phyloP scores from a whole-genome alignment of 208 protist species.

The Sergeia podlipaevii region DNA sequence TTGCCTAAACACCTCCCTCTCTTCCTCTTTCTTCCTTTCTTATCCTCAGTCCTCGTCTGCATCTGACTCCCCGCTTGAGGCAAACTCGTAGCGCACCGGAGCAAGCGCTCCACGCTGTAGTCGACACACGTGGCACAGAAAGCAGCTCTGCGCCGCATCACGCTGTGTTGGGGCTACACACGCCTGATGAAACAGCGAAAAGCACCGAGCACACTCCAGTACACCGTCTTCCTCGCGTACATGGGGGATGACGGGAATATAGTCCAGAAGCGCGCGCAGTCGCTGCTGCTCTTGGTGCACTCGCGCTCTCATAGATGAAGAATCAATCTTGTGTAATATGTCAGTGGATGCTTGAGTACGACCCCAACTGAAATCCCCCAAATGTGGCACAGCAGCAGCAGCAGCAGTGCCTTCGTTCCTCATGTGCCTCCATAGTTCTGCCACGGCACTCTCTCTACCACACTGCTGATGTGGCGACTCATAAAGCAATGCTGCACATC shows the following conservation, averaged over 20 bases:
- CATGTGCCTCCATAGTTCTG: no score
- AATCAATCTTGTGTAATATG: neutral
- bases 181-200: slow-evolving; percentile 68
- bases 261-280: slow-evolving; percentile 19
- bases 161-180: slow-evolving; percentile 71
- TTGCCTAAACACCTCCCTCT: no score
- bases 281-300: neutral
- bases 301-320: neutral
- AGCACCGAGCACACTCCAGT: slow-evolving; percentile 70
- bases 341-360: no score
- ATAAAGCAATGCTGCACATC: no score
- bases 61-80: neutral
- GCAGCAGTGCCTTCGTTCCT: no score
- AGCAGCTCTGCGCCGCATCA: slow-evolving; percentile 32
- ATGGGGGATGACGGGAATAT: slow-evolving; percentile 22
- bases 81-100: slow-evolving; percentile 5
- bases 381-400: no score
- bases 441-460: no score
- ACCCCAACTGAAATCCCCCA: no score
- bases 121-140: slow-evolving; percentile 77
- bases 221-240: slow-evolving; percentile 65
- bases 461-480: no score
- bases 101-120: slow-evolving; percentile 10
- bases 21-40: no score
- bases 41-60: slow-evolving; percentile 1